Evolutionary conservation across 805 yeast species (phyloP), one percentile per base, ranked within the genome.

Genomic region (Diddensiella transvaalensis): DNA sequence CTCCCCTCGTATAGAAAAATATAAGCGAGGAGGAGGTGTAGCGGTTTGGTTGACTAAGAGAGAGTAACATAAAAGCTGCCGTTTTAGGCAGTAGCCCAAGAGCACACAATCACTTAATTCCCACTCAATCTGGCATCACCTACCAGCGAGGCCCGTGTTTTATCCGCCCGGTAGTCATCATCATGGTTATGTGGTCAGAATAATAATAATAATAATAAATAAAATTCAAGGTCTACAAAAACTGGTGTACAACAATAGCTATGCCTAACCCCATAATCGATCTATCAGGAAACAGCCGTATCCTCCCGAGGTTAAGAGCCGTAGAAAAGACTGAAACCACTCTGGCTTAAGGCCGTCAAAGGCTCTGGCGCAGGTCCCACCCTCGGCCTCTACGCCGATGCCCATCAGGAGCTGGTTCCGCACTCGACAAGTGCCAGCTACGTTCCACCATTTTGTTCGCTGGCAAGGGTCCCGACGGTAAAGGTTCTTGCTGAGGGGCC

Each of bases 381-480:
- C 91, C 63, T 89, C 96, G 52, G 83, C 78, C 61, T 91, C 97
- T 6, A 87, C 77, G 2, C 98, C 98, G 55, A 84, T 79, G 0
- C 97, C 98, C 72, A 84, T 78, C 53, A 85, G 81, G 46, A 84
- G 78, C 57, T 80, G 79, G 47, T 78, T 73, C 48, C 96, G 72
- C 4, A 90, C 80, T 8, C 85, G 85, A 68, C 99, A 91, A 1
- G 88, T 83, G 48, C 79, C 75, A 80, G 87, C 77, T 57, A 87
- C 74, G 61, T 91, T 90, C 93, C 96, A 91, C 96, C 96, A 88
- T 63, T 87, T 89, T 52, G 80, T 73, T 30, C 90, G 69, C 62
- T 89, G 95, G 63, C 99, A 91, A 1, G 93, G 82, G 13, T 79
- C 75, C 1, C 69, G 64, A 38, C 99, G 73, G 42, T 74, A 65